Conservation (phyloP, 176 grass and related monocot species). For the Zoysia japonica region DNA sequence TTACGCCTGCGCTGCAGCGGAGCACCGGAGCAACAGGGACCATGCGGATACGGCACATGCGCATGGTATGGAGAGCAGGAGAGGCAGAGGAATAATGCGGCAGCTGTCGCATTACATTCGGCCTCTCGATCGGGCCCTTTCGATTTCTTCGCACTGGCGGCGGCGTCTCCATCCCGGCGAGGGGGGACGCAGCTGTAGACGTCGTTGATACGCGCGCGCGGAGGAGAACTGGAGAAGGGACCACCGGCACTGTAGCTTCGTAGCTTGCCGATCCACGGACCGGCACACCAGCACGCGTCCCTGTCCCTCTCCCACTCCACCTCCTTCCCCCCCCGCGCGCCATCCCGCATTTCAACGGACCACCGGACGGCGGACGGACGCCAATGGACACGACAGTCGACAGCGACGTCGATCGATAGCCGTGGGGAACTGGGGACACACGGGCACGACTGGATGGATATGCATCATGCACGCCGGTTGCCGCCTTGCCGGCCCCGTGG, state of each 20-base stretch:
- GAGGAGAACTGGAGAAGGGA: background rate
- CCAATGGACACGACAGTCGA: conserved; percentile 10
- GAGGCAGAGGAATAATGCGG: background rate
- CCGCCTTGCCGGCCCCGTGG: too few relatives aligned
- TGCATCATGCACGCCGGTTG: too few relatives aligned
- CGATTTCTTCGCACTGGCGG: too few relatives aligned
- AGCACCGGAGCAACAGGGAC: background rate
- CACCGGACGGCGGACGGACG: background rate
- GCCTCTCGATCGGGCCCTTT: too few relatives aligned
- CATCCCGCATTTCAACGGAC: conserved; percentile 33
- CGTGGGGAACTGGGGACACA: too few relatives aligned
- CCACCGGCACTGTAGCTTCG: background rate
- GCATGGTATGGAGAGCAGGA: background rate
- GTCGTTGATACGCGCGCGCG: background rate
- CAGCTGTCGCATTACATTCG: too few relatives aligned
- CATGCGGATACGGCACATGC: conserved; percentile 22
- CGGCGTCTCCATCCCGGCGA: background rate
- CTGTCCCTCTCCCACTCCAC: background rate
- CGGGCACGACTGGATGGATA: background rate
- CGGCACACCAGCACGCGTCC: background rate
- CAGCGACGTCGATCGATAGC: background rate
- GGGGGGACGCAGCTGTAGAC: too few relatives aligned
- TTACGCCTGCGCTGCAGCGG: background rate
- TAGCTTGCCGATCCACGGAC: background rate
- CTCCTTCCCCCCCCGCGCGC: background rate